These are phyloP conservation scores for Xylaria sp. DNA, from an alignment of 2,329 filamentous ascomycete species.

Conservation along the genomic window DNA sequence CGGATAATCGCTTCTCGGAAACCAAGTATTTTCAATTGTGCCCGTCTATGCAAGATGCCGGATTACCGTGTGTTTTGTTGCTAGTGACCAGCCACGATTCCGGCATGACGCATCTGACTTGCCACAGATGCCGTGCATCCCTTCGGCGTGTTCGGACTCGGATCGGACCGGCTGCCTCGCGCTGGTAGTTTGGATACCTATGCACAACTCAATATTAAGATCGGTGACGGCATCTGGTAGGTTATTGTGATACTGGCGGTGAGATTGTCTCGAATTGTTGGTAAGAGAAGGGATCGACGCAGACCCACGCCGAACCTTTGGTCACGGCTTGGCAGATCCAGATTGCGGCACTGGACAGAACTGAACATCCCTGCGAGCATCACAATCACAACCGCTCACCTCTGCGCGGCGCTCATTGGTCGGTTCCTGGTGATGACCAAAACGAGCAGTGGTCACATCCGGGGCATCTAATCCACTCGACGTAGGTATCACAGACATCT, in stretches of 20 bases:
- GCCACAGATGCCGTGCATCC: not conserved
- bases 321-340: conserved; percentile 23
- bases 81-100: not conserved
- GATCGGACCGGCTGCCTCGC: not conserved
- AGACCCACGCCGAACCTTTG: conserved; percentile 17
- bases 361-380: conserved; percentile 25
- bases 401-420: conserved; percentile 24
- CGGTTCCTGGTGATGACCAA: conserved; percentile 21
- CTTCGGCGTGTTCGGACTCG: not conserved
- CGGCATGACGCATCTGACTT: not conserved
- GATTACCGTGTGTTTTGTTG: not conserved
- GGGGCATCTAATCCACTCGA: conserved; percentile 26
- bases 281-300: conserved; percentile 23
- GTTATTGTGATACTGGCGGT: conserved; percentile 9
- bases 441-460: conserved; percentile 15
- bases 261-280: conserved; percentile 12
- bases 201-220: not conserved
- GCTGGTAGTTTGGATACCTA: not conserved
- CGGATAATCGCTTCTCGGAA: not conserved
- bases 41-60: not conserved
- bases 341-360: conserved; percentile 28
- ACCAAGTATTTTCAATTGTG: not conserved
- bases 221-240: not conserved
- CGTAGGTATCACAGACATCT: conserved; percentile 23
- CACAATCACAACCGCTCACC: conserved; percentile 29